Percentiles rank a stretch among this genome's conserved stretches.
phyloP scores from a whole-genome alignment of 495 filamentous ascomycete genomes.

The Penicillium ochrochloron region DNA sequence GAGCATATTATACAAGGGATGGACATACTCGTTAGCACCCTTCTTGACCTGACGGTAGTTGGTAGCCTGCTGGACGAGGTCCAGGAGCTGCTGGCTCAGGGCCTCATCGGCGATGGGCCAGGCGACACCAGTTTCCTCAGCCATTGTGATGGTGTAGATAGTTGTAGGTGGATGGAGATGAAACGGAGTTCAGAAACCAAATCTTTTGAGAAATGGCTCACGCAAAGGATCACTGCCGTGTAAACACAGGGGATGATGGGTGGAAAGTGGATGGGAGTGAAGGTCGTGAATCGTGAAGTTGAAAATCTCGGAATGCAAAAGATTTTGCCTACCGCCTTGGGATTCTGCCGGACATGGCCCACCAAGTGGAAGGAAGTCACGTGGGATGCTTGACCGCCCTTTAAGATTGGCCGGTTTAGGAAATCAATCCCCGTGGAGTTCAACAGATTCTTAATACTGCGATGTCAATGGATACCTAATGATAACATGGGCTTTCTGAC shows the following conservation, averaged over 20 bases:
- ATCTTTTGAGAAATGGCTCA: slow-evolving; percentile 44
- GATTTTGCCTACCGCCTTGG: not conserved
- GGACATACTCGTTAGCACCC: slow-evolving; percentile 59
- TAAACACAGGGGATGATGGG: slow-evolving; percentile 24
- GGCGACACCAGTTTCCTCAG: slow-evolving; percentile 57
- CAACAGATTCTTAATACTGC: no score
- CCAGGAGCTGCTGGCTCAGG: slow-evolving; percentile 80
- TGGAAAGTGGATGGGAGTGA: slow-evolving; percentile 18
- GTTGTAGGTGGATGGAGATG: slow-evolving; percentile 7
- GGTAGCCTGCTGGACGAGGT: slow-evolving; percentile 83
- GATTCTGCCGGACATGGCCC: not conserved
- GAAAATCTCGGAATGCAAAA: slow-evolving; percentile 7
- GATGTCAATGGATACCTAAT: no score
- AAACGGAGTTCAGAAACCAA: slow-evolving; percentile 25
- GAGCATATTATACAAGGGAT: not conserved
- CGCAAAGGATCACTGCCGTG: slow-evolving; percentile 51
- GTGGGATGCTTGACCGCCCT: not conserved
- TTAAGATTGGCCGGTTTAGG: not conserved
- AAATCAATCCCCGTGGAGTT: not conserved
- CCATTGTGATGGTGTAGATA: slow-evolving; percentile 33
- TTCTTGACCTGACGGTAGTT: slow-evolving; percentile 73
- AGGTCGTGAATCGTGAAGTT: slow-evolving; percentile 12
- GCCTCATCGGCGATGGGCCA: slow-evolving; percentile 88
- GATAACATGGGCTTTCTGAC: no score
- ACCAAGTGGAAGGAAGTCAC: not conserved